Evolutionary conservation across 208 protist genomes (phyloP).

Genomic region (Eutreptiella sp.): DNA sequence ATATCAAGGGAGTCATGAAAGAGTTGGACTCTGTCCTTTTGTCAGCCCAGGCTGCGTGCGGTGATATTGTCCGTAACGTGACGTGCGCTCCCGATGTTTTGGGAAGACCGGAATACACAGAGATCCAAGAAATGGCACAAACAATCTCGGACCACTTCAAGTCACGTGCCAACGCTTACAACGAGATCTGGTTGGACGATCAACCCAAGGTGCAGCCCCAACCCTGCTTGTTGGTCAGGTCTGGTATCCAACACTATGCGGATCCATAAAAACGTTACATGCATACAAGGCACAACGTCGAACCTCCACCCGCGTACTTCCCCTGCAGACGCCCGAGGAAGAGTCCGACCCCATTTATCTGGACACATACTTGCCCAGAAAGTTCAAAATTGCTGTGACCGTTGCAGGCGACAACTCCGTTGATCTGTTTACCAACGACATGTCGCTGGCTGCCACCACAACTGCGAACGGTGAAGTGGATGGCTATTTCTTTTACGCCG

Average conservation of each 20-base stretch:
- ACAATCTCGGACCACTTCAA: slow-evolving; percentile 34
- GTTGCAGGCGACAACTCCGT: slow-evolving; percentile 21
- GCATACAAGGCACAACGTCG: slow-evolving; percentile 25
- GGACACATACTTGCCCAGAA: slow-evolving; percentile 42
- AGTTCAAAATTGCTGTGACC: slow-evolving; percentile 46
- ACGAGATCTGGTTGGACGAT: slow-evolving; percentile 45
- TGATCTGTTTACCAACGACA: slow-evolving; percentile 39
- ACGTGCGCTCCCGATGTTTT: slow-evolving; percentile 38
- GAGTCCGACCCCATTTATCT: slow-evolving; percentile 6
- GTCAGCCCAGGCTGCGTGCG: slow-evolving; percentile 42
- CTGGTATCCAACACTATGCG: slow-evolving; percentile 17
- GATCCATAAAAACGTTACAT: slow-evolving; percentile 14
- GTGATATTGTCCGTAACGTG: slow-evolving; percentile 44
- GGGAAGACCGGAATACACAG: not conserved
- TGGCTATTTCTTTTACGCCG: slow-evolving; percentile 37
- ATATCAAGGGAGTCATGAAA: slow-evolving; percentile 35
- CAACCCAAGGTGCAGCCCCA: not conserved
- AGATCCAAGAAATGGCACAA: slow-evolving; percentile 27
- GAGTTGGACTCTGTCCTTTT: slow-evolving; percentile 38
- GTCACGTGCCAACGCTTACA: slow-evolving; percentile 39
- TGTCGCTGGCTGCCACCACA: slow-evolving; percentile 31
- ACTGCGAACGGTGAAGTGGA: slow-evolving; percentile 10
- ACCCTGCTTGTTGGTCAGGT: not conserved
- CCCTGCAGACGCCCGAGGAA: slow-evolving; percentile 6
- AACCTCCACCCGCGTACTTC: slow-evolving; percentile 16